Base-by-base conservation (phyloP, 441 rosid species). In the Eutrema salsugineum region DNA sequence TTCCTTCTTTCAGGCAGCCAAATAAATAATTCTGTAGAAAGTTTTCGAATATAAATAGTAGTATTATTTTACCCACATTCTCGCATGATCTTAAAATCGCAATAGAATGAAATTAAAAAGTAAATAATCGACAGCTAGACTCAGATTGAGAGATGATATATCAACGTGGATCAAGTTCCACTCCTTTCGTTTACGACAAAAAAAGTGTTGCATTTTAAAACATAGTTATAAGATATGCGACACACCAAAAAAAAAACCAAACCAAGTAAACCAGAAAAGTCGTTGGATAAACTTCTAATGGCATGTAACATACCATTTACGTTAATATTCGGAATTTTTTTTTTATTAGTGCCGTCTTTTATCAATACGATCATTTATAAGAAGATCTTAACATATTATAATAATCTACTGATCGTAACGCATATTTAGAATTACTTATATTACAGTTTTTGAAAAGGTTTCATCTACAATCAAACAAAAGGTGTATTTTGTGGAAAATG, bases 1-100 rank as follows among this genome's bases (percentile, higher is more conserved):
- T 64, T 64, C 11, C 58, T 54, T 54, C 19, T 6, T 66, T 66
- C 36, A 38, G 50, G 12, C 8, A 36, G 6, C 17, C 14, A 16
- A 3, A 24, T 2, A n/a, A 28, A 62, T 62, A 11, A 44, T 47
- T 33, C 42, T 32, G n/a, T 39, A 40, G 7, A 12, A 5, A 3
- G 35, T 4, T 58, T 36, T 48, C 10, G 33, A 64, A 17, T 60
- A 49, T 39, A 24, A 30, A 30, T 51, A 51, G 27, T 53, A 22
- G 0, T 53, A 51, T n/a, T 46, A 24, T 39, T 59, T 16, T 16
- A 38, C 48, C 78, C 68, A 74, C 68, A 60, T 74, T 74, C 78
- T 67, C 63, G 4, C 78, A 67, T 61, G 78, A 67, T 74, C 78
- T 67, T 50, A 39, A 53, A 6, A 14, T 40, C 30, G 48, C 53